Base-by-base conservation (phyloP, 1,284 basidiomycete genomes). In the Serendipita sp. region DNA sequence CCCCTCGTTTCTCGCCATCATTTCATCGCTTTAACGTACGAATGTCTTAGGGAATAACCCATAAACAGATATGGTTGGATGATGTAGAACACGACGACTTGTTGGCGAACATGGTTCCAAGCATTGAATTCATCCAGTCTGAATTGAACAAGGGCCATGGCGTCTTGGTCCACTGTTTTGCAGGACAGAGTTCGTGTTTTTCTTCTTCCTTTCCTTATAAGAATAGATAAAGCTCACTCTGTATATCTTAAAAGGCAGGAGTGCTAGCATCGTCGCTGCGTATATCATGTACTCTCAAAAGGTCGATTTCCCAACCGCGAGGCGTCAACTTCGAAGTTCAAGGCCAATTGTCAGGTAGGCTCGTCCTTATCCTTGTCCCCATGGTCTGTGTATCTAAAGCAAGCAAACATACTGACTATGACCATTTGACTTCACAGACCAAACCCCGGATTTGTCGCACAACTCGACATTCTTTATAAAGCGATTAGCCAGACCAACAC, bases 121-220 rank as follows among this genome's bases (percentile, higher is more conserved):
- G 85, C 1, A 87, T 91, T 61, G 81, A 85, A 0, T 91, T 91
- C 75, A 91, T 94, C 62, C 78, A 87, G 66, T 78, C 80, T 12
- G 87, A 91, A 66, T 74, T 92, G 1, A 79, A 84, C 68, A 87
- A 85, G 68, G 82, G 81, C 0, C 78, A 84, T 32, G 85, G 86
- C 0, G 86, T 94, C 0, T 76, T 93, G 15, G 87, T 93, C 0
- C 91, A 94, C 72, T 93, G 91, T 71, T 83, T 88, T 63, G 63
- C 63, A n/a, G 26, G 62, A 30, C 12, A 58, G 5, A 17, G 49
- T 58, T 15, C 29, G 41, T 58, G 15, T 5, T 43, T 3, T 30
- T 60, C 30, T 17, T 49, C 60, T 10, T n/a, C 58, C 22, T 47
- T 26, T 47, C 38, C 38, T 1, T 61, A 13, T 12, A 30, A 34